phyloP scores from a whole-genome alignment of 2,329 filamentous ascomycete species.

The Nemania serpens region DNA sequence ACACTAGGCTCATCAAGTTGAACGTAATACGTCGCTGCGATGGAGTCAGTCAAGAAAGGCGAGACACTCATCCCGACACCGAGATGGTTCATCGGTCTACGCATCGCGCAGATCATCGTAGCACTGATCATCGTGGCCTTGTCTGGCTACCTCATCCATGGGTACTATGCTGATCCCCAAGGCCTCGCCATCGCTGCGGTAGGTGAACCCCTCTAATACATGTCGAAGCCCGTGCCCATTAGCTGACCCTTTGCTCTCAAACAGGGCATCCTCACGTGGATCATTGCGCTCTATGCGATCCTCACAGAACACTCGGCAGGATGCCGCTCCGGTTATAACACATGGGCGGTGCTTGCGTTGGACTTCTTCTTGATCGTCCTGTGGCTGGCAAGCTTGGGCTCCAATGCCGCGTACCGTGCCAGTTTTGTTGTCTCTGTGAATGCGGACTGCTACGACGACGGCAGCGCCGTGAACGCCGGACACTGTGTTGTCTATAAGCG shows the following conservation, averaged over 20 bases:
- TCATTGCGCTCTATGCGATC: conserved; percentile 49
- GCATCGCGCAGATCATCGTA: conserved; percentile 48
- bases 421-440: conserved; percentile 42
- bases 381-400: conserved; percentile 52
- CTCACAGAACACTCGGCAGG: conserved; percentile 47
- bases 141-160: conserved; percentile 48
- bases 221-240: no score
- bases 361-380: conserved; percentile 52
- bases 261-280: conserved; percentile 53
- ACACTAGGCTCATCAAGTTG: not conserved
- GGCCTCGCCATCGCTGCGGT: conserved; percentile 50
- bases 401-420: conserved; percentile 47
- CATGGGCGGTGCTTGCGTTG: conserved; percentile 50
- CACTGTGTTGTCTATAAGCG: conserved; percentile 41
- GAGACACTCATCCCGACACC: conserved; percentile 47
- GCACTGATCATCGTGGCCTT: conserved; percentile 51
- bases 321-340: conserved; percentile 47
- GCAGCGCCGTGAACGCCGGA: conserved; percentile 47
- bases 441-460: conserved; percentile 44
- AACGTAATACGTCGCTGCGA: conserved; percentile 8
- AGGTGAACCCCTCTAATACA: conserved; percentile 31
- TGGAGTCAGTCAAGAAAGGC: conserved; percentile 35
- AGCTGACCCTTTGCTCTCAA: conserved; percentile 17
- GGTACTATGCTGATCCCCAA: conserved; percentile 45
- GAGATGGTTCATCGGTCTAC: conserved; percentile 49